Percentiles rank a stretch among this genome's conserved stretches.
phyloP scores from a whole-genome alignment of 2,329 filamentous ascomycete species.

The Dissoconium aciculare region DNA sequence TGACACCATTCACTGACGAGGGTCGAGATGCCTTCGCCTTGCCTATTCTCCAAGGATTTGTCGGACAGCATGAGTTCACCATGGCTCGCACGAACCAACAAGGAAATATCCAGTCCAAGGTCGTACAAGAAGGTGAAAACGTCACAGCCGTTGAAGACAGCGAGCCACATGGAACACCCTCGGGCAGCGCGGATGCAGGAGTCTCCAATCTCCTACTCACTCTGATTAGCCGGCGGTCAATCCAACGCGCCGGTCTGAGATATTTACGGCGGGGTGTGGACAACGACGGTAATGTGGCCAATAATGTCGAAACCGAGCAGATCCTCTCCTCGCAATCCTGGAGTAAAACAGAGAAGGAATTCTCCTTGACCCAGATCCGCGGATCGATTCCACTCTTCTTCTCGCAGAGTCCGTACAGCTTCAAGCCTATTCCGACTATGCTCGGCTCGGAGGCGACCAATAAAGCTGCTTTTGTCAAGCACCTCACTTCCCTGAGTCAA shows the following conservation, averaged over 20 bases:
- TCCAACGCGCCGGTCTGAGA: constrained; percentile 70
- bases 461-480: constrained; percentile 58
- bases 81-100: constrained; percentile 17
- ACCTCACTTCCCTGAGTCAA: constrained; percentile 55
- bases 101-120: constrained; percentile 16
- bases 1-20: constrained; percentile 58
- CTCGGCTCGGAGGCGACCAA: constrained; percentile 73
- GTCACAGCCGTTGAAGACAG: constrained; percentile 5
- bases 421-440: constrained; percentile 72
- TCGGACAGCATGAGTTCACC: constrained; percentile 71
- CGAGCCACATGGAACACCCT: constrained; percentile 7
- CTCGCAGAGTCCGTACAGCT: constrained; percentile 81
- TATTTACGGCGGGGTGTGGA: constrained; percentile 85
- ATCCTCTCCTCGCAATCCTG: constrained; percentile 61
- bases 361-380: constrained; percentile 75
- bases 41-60: constrained; percentile 84
- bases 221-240: constrained; percentile 75
- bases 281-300: constrained; percentile 76
- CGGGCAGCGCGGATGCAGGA: constrained; percentile 9
- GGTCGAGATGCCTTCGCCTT: constrained; percentile 57
- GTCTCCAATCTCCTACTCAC: constrained; percentile 57
- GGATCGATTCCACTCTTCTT: constrained; percentile 93
- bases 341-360: constrained; percentile 46
- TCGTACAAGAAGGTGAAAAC: constrained; percentile 11
- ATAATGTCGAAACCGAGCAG: constrained; percentile 89